Evolutionary conservation across 225 moss, liverwort and hornwort genomes (phyloP), one percentile per base, ranked within the genome.

Genomic region (Sphagnum contortum): DNA sequence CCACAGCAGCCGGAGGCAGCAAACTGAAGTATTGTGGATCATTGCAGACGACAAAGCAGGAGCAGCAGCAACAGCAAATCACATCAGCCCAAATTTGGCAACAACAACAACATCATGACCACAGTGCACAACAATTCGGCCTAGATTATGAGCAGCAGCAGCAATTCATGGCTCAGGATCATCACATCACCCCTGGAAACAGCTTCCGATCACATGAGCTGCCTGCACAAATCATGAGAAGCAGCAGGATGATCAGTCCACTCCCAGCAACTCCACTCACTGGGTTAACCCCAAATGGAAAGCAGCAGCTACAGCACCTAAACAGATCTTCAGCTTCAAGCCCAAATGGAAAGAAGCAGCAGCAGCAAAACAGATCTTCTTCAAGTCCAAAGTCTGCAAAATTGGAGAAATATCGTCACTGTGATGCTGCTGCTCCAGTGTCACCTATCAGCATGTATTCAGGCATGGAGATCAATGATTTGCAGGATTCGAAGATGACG

Each of bases 331-430:
- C 29, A 29, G 29, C 29, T 29, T 29, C 29, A 29, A 29, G 29
- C 29, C 44, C 70, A 44, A 60, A 50, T 29, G 29, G 29, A 29
- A 29, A 29, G 29, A 0, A 29, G 29, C 29, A 29, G 29, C 29
- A 0, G 1, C 29, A 29, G 29, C 29, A 29, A 29, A 29, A 29
- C 29, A 29, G 29, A 29, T 29, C 29, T 29, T 29, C 29, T 29
- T 29, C 29, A 29, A 29, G 29, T 1, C 44, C 70, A 0, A 79
- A 73, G 66, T 76, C 82, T 45, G 6, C 76, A 13, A 1, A 70
- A 56, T 79, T 79, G 12, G 71, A 68, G 13, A 82, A 71, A 62
- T 75, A 75, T 45, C 74, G 70, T 5, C 69, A 46, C 29, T 29
- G 29, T 29, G 29, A 29, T 29, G 29, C 29, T 3, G 72, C 72